Conservation (phyloP, 192 early-diverging fungal species). For the Coemansia sp. region DNA sequence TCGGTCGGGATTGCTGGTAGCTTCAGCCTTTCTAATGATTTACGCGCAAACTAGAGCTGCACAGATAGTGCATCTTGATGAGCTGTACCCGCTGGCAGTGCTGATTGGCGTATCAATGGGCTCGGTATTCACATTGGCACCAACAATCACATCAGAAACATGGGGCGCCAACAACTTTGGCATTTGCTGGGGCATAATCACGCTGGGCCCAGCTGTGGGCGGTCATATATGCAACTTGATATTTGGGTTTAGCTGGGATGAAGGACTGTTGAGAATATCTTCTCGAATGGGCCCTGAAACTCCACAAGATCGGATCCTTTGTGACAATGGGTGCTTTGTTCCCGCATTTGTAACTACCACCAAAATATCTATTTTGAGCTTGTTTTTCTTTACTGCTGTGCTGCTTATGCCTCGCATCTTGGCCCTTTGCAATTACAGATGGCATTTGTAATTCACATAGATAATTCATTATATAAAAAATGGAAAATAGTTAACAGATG, state of each 20-base stretch:
- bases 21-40: slow-evolving; percentile 35
- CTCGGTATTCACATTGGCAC: slow-evolving; percentile 47
- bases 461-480: no score
- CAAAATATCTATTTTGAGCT: slow-evolving; percentile 24
- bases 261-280: slow-evolving; percentile 24
- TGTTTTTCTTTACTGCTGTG: slow-evolving; percentile 35
- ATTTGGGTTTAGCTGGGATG: slow-evolving; percentile 61
- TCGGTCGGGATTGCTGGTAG: slow-evolving; percentile 34
- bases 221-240: slow-evolving; percentile 63
- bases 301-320: slow-evolving; percentile 17
- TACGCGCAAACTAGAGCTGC: slow-evolving; percentile 36
- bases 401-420: slow-evolving; percentile 28
- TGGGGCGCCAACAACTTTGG: slow-evolving; percentile 56
- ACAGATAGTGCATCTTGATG: slow-evolving; percentile 16
- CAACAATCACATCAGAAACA: slow-evolving; percentile 50
- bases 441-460: no score
- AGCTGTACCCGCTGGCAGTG: slow-evolving; percentile 36
- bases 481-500: no score
- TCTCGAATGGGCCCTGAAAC: slow-evolving; percentile 10
- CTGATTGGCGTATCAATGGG: slow-evolving; percentile 49
- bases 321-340: slow-evolving; percentile 39
- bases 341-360: slow-evolving; percentile 39
- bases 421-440: neutral
- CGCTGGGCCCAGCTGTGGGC: slow-evolving; percentile 60
- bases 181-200: slow-evolving; percentile 59